phyloP scores from a whole-genome alignment of 208 protist species.

The Crithidia brevicula region DNA sequence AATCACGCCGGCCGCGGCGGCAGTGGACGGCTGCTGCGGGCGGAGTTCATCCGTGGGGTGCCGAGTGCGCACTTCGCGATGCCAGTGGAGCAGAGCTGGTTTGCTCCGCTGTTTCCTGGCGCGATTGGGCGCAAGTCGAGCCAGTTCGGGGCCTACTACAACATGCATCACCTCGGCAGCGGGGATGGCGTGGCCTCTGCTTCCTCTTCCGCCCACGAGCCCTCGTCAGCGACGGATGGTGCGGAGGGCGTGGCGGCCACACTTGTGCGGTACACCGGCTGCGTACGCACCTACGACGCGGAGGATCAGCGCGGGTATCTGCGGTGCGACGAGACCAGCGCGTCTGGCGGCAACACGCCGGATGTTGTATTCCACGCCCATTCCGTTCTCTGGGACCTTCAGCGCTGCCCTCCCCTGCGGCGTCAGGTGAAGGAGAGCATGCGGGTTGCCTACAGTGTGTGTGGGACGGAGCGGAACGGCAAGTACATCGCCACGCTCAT shows the following conservation, averaged over 20 bases:
- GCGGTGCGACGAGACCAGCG: slow-evolving; percentile 49
- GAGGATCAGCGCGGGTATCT: slow-evolving; percentile 78
- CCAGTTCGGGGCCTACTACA: background rate
- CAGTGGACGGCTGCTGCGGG: slow-evolving; percentile 59
- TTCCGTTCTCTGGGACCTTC: slow-evolving; percentile 65
- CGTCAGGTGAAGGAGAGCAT: slow-evolving; percentile 56
- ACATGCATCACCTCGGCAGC: background rate
- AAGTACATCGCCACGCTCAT: slow-evolving; percentile 77
- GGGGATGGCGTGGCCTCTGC: background rate
- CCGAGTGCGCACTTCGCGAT: slow-evolving; percentile 44
- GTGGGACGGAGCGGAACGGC: slow-evolving; percentile 46
- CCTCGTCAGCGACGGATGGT: too few relatives aligned
- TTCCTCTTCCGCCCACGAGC: background rate
- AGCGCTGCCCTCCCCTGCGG: slow-evolving; percentile 30
- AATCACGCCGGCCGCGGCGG: slow-evolving; percentile 48
- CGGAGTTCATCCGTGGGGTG: slow-evolving; percentile 66
- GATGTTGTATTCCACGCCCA: slow-evolving; percentile 63
- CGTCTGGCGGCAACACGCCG: slow-evolving; percentile 15
- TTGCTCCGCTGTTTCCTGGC: slow-evolving; percentile 50
- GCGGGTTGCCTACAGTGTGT: slow-evolving; percentile 68
- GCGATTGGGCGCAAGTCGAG: slow-evolving; percentile 34
- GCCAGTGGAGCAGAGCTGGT: slow-evolving; percentile 77
- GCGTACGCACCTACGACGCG: slow-evolving; percentile 62
- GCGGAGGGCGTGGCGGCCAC: background rate
- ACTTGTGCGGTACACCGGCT: slow-evolving; percentile 61